A percentile compares a stretch with the other conserved stretches of the same genome.
Evolutionary conservation across 129 eudicot genomes (phyloP).

Genomic region (Smallanthus sonchifolius): DNA sequence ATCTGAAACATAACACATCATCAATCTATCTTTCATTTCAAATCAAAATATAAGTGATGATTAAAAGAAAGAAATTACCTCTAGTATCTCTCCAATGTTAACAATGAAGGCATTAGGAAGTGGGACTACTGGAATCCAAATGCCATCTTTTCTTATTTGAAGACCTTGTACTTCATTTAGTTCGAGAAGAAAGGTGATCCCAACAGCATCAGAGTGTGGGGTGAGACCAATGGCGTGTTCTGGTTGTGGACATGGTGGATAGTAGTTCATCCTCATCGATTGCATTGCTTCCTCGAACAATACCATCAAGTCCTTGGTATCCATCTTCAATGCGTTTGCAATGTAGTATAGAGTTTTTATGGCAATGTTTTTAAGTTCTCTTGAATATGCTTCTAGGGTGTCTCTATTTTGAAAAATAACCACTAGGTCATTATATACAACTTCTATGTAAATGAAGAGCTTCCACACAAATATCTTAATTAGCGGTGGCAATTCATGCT

Average conservation of each 20-base stretch:
- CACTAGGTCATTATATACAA: not conserved
- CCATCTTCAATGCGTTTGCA: not conserved
- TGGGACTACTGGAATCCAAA: not conserved
- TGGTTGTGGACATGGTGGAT: slow-evolving; percentile 6
- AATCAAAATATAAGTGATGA: not conserved
- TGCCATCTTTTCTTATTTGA: slow-evolving; percentile 1
- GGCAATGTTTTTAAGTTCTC: not conserved
- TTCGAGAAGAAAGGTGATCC: slow-evolving; percentile 3
- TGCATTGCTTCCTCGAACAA: not conserved
- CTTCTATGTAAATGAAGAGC: not conserved
- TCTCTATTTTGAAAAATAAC: not conserved
- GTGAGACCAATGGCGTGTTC: slow-evolving; percentile 2
- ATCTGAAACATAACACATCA: not conserved
- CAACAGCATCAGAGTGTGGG: not conserved
- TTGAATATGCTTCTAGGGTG: not conserved
- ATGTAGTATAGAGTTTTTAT: not conserved
- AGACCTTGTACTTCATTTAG: slow-evolving; percentile 3
- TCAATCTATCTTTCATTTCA: not conserved
- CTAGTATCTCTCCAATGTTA: not conserved
- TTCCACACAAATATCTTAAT: not conserved
- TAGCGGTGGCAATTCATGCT: not conserved
- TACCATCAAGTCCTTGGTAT: not conserved
- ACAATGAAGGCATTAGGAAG: slow-evolving; percentile 2
- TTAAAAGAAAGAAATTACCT: not conserved
- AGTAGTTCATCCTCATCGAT: slow-evolving; percentile 1